Percentiles rank a stretch among this genome's conserved stretches.
Evolutionary conservation across 768 basidiomycete species (phyloP).

Genomic region (Amanita rubescens): DNA sequence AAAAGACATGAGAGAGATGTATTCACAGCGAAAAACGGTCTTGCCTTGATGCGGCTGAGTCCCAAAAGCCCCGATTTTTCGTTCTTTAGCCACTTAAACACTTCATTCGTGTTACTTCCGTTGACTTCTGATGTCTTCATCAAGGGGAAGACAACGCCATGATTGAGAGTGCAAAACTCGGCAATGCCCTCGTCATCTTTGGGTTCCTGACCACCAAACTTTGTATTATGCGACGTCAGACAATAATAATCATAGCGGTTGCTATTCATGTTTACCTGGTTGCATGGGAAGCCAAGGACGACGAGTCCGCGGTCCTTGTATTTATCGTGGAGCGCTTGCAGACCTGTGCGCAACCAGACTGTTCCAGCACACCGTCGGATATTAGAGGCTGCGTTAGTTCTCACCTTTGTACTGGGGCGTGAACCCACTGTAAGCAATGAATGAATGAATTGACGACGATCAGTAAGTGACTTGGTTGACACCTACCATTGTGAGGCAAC

Average conservation of each 20-base stretch:
- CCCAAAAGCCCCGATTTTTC: constrained; percentile 71
- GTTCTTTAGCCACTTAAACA: constrained; percentile 79
- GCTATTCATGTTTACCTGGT: constrained; percentile 46
- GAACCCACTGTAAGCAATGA: constrained; percentile 50
- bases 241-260: neutral
- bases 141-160: constrained; percentile 85
- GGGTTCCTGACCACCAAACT: constrained; percentile 87
- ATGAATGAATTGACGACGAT: neutral
- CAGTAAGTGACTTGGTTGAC: neutral
- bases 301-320: constrained; percentile 71
- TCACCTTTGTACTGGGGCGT: constrained; percentile 77
- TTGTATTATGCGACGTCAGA: neutral
- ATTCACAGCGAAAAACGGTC: constrained; percentile 10
- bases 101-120: constrained; percentile 75
- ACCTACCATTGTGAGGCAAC: constrained; percentile 67
- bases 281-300: constrained; percentile 88
- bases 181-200: constrained; percentile 69
- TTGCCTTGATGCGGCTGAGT: constrained; percentile 66
- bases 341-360: constrained; percentile 34
- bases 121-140: constrained; percentile 95
- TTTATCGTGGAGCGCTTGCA: constrained; percentile 76
- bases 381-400: no score
- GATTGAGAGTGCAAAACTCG: constrained; percentile 71
- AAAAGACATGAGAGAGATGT: constrained; percentile 1
- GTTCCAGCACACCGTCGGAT: neutral